These are phyloP conservation scores for Zymoseptoria ardabiliae DNA, from an alignment of 2,329 filamentous ascomycete genomes.

Conservation along the genomic window DNA sequence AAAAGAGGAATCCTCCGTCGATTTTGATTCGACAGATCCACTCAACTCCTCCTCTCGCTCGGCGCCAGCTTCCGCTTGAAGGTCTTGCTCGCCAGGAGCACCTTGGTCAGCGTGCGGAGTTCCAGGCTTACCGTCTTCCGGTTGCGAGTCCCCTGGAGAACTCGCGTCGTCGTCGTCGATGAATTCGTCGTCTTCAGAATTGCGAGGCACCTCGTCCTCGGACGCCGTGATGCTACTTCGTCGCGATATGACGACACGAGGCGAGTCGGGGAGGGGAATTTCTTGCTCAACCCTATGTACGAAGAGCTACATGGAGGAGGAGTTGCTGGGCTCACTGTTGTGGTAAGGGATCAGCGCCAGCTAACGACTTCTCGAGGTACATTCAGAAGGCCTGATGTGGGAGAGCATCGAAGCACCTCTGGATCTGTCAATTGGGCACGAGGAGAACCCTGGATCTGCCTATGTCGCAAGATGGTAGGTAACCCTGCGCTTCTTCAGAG, in stretches of 20 bases:
- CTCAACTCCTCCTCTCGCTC: neutral
- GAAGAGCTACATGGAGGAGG: neutral
- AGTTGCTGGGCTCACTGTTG: too few relatives aligned
- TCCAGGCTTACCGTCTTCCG: neutral
- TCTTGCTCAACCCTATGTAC: neutral
- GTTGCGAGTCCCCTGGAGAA: neutral
- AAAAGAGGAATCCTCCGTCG: neutral
- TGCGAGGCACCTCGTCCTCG: neutral
- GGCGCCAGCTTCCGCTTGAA: neutral
- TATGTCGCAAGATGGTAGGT: neutral
- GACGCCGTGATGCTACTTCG: neutral
- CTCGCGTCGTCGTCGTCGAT: neutral
- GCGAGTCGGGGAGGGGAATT: neutral
- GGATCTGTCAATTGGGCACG: neutral
- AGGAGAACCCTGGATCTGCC: neutral
- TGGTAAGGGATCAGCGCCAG: neutral
- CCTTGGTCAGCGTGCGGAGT: neutral
- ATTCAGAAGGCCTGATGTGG: neutral
- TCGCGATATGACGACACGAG: neutral
- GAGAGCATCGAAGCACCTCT: neutral
- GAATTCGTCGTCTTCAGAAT: neutral
- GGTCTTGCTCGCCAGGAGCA: neutral
- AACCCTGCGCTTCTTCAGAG: too few relatives aligned
- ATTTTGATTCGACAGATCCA: too few relatives aligned
- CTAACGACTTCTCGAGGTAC: neutral